Evolutionary conservation across 768 basidiomycete species (phyloP).

Genomic region (Pleurotus ostreatus): DNA sequence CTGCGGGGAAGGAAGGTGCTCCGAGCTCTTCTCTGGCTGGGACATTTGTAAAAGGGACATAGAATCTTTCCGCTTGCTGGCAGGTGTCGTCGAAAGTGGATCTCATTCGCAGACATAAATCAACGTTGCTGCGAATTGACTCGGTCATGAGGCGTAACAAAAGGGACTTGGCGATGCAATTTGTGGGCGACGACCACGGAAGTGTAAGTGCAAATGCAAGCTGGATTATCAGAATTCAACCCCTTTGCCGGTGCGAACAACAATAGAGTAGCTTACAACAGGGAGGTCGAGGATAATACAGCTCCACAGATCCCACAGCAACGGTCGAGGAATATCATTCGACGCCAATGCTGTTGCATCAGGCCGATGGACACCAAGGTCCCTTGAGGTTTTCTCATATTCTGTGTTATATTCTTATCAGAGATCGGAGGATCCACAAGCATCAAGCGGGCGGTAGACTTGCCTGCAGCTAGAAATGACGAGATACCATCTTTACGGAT

Average conservation of each 20-base stretch:
- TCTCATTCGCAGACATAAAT: constrained; percentile 1
- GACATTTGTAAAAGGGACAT: constrained; percentile 12
- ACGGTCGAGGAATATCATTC: constrained; percentile 25
- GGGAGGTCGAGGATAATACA: constrained; percentile 27
- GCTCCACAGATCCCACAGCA: constrained; percentile 33
- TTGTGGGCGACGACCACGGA: constrained; percentile 19
- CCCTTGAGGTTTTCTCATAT: constrained; percentile 25
- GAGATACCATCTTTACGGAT: constrained; percentile 33
- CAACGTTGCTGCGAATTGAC: constrained; percentile 14
- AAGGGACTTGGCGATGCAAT: constrained; percentile 26
- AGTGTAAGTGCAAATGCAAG: constrained; percentile 17
- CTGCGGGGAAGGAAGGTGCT: constrained; percentile 7
- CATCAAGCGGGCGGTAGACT: not conserved
- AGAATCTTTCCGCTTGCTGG: constrained; percentile 16
- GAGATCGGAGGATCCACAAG: not conserved
- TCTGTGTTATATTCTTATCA: constrained; percentile 23
- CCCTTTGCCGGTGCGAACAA: too few species aligned
- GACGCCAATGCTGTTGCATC: constrained; percentile 25
- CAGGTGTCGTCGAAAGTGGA: constrained; percentile 12
- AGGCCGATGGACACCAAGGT: constrained; percentile 24
- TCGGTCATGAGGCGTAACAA: constrained; percentile 29
- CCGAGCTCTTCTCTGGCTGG: not conserved
- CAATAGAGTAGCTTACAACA: constrained; percentile 22
- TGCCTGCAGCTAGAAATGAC: constrained; percentile 27
- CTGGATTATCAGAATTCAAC: constrained; percentile 14